Percentiles rank a stretch among this genome's conserved stretches.
Evolutionary conservation across 495 filamentous ascomycete species (phyloP).

Genomic region (Xylaria bambusicola): DNA sequence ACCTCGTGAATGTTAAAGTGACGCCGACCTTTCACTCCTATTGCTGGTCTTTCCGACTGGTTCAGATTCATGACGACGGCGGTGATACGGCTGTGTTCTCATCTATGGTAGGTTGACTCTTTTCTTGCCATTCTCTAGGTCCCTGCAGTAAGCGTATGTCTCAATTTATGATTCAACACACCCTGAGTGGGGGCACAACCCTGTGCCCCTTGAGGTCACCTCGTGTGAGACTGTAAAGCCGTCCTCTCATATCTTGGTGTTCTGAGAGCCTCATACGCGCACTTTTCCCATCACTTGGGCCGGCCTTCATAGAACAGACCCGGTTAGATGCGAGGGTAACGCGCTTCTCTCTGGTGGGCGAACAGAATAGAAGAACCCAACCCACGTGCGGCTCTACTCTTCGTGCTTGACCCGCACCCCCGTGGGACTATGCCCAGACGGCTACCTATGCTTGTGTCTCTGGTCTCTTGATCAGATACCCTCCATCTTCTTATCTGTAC

Average conservation of each 20-base stretch:
- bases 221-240: neutral
- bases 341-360: neutral
- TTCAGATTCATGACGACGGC: neutral
- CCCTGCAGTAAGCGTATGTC: neutral
- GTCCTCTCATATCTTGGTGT: neutral
- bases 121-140: constrained; percentile 4
- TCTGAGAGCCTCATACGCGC: neutral
- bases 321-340: neutral
- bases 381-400: constrained; percentile 15
- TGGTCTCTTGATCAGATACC: neutral
- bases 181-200: neutral
- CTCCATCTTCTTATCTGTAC: constrained; percentile 14
- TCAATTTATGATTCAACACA: neutral
- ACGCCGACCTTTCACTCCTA: neutral
- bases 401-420: neutral
- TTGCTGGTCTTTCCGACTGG: constrained; percentile 10
- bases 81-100: neutral
- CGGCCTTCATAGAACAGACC: neutral
- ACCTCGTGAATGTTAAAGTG: constrained; percentile 11
- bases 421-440: neutral
- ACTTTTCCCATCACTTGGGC: neutral
- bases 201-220: neutral
- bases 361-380: constrained; percentile 2
- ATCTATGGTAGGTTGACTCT: neutral
- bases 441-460: neutral